These are phyloP conservation scores for Mallotus japonicus DNA, from an alignment of 441 rosid species.

Conservation along the genomic window DNA sequence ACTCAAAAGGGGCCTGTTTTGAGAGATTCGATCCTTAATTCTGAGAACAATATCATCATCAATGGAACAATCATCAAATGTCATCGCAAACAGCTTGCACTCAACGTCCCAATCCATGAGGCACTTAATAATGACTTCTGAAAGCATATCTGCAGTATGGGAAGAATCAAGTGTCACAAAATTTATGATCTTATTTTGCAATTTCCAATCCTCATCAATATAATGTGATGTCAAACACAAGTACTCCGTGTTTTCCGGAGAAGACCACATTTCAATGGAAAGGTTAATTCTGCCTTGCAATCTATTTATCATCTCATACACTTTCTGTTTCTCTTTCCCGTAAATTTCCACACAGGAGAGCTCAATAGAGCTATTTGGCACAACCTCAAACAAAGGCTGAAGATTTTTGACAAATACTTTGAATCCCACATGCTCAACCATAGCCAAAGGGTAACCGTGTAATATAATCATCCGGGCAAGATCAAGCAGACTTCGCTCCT, in stretches of 20 bases:
- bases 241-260: conserved; percentile 51
- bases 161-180: conserved; percentile 77
- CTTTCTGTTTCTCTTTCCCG: conserved; percentile 71
- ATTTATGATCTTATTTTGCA: conserved; percentile 74
- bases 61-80: conserved; percentile 59
- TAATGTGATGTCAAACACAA: conserved; percentile 76
- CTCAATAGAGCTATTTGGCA: conserved; percentile 58
- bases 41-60: conserved; percentile 63
- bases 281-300: conserved; percentile 81
- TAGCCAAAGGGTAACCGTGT: conserved; percentile 73
- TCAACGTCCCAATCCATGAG: conserved; percentile 86
- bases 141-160: conserved; percentile 79
- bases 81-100: conserved; percentile 77
- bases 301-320: conserved; percentile 52
- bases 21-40: conserved; percentile 63
- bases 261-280: conserved; percentile 80
- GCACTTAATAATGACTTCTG: conserved; percentile 71
- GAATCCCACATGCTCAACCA: conserved; percentile 93
- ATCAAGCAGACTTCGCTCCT: conserved; percentile 69
- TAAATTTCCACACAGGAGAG: conserved; percentile 74
- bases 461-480: conserved; percentile 91
- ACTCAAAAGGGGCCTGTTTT: conserved; percentile 51
- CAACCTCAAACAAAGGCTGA: conserved; percentile 80
- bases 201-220: conserved; percentile 82
- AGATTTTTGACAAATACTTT: conserved; percentile 84